These are phyloP conservation scores for Eurotiales sp. DNA, from an alignment of 2,329 filamentous ascomycete genomes.

Conservation along the genomic window DNA sequence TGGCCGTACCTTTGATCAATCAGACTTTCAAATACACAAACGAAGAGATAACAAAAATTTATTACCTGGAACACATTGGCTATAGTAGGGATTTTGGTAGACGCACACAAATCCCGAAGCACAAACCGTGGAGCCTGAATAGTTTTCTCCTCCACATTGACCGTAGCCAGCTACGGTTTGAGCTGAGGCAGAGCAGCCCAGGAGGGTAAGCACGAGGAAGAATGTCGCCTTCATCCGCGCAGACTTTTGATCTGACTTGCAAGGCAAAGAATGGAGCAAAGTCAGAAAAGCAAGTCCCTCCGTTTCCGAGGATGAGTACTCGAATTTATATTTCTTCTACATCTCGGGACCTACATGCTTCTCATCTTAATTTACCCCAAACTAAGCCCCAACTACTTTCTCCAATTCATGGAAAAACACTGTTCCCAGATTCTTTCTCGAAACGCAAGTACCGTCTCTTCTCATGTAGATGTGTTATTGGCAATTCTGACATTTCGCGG, in stretches of 20 bases:
- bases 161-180: constrained; percentile 4
- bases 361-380: background rate
- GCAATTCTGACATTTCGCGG: constrained; percentile 4
- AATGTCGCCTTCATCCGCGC: background rate
- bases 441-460: background rate
- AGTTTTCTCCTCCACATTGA: constrained; percentile 8
- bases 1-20: background rate
- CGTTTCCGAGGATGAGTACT: too few species aligned
- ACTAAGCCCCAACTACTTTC: background rate
- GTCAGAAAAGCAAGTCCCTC: too few species aligned
- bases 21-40: background rate
- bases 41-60: background rate
- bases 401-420: background rate
- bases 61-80: constrained; percentile 9
- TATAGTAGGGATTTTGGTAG: constrained; percentile 2
- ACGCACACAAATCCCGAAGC: constrained; percentile 7
- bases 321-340: background rate
- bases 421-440: background rate
- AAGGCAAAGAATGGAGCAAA: too few species aligned
- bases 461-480: background rate
- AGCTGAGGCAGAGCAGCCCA: constrained; percentile 1
- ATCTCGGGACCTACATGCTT: too few species aligned
- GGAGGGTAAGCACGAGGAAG: background rate
- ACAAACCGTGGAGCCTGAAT: constrained; percentile 6
- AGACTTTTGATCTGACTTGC: background rate